A percentile compares a stretch with the other conserved stretches of the same genome.
phyloP scores from a whole-genome alignment of 805 yeast species.

The Candida nemodendra region DNA sequence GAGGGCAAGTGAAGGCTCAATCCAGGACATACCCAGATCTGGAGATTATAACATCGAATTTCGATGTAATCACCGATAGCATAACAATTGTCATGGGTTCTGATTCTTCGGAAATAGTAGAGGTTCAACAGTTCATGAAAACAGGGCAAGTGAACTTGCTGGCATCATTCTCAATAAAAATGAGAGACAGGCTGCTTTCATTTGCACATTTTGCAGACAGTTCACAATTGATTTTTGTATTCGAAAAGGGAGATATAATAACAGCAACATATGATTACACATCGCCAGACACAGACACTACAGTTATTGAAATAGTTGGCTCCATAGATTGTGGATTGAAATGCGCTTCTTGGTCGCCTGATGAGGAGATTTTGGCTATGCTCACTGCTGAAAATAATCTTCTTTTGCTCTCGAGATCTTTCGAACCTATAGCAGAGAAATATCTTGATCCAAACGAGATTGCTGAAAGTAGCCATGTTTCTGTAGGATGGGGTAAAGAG shows the following conservation, averaged over 20 bases:
- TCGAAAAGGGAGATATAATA: constrained; percentile 74
- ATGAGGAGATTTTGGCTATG: constrained; percentile 79
- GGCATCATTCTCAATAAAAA: constrained; percentile 57
- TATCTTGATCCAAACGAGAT: constrained; percentile 61
- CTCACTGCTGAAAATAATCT: constrained; percentile 62
- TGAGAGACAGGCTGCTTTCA: constrained; percentile 44
- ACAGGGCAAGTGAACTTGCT: constrained; percentile 56
- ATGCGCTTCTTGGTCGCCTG: constrained; percentile 85
- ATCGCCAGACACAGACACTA: constrained; percentile 46
- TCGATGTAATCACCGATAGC: constrained; percentile 74
- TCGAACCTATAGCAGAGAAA: constrained; percentile 76
- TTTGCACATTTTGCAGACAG: constrained; percentile 70
- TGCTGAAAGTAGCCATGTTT: constrained; percentile 72
- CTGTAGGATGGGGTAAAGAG: constrained; percentile 97
- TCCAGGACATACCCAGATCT: constrained; percentile 67
- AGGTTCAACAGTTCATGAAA: constrained; percentile 74
- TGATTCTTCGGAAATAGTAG: constrained; percentile 53
- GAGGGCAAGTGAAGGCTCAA: constrained; percentile 49
- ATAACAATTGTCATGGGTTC: constrained; percentile 62
- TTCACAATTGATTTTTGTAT: constrained; percentile 63
- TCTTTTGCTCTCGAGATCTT: constrained; percentile 66
- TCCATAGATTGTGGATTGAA: constrained; percentile 72
- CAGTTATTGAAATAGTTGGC: constrained; percentile 76
- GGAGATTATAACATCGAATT: constrained; percentile 50
- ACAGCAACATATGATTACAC: constrained; percentile 57